Conservation (phyloP, 257 asterid species). For the Pogostemon cablin region DNA sequence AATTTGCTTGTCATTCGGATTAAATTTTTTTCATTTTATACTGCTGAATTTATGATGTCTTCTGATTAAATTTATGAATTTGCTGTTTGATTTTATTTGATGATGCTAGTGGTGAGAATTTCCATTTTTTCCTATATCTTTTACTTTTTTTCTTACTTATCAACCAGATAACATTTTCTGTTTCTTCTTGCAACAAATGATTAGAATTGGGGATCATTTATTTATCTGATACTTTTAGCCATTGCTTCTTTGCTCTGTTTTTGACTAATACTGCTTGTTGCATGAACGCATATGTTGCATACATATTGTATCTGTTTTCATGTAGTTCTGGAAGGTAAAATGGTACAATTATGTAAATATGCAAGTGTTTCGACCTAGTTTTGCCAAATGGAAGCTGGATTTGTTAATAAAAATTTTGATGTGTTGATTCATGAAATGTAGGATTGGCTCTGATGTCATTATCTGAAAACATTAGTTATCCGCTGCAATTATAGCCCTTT, state of each 20-base stretch:
- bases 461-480: not conserved
- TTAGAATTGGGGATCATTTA: not conserved
- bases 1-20: too few species aligned
- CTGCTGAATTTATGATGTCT: not conserved
- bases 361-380: not conserved
- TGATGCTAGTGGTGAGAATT: not conserved
- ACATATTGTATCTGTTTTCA: not conserved
- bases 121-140: not conserved
- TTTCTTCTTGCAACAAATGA: not conserved
- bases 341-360: not conserved
- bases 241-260: slow-evolving; percentile 2
- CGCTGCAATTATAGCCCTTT: not conserved
- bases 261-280: not conserved
- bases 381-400: slow-evolving; percentile 19
- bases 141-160: not conserved
- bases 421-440: not conserved
- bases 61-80: not conserved
- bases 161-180: not conserved
- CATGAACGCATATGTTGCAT: slow-evolving; percentile 12
- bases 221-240: not conserved
- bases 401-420: slow-evolving; percentile 10
- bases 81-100: slow-evolving; percentile 5
- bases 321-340: not conserved
- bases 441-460: slow-evolving; percentile 9
- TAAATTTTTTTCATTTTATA: not conserved